Evolutionary conservation across 129 eudicot genomes (phyloP).

Genomic region (Glebionis coronaria): DNA sequence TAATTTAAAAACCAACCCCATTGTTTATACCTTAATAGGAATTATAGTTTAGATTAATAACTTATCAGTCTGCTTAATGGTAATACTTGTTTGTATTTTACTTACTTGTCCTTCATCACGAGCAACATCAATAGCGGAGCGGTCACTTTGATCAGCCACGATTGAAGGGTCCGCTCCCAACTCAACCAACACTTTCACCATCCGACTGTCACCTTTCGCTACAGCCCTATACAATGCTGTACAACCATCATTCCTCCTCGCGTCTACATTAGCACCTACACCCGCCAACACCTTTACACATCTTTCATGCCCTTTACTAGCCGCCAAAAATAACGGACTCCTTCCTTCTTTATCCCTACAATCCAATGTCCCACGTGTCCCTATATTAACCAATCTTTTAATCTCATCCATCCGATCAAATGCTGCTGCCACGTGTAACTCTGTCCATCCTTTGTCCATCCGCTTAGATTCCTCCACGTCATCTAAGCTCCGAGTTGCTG

Average conservation of each 20-base stretch:
- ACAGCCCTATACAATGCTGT: slow-evolving; percentile 63
- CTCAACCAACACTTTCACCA: slow-evolving; percentile 55
- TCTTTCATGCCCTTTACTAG: slow-evolving; percentile 42
- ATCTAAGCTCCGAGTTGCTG: slow-evolving; percentile 10
- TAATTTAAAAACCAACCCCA: no score
- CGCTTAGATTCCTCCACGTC: slow-evolving; percentile 24
- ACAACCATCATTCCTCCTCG: slow-evolving; percentile 56
- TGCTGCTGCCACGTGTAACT: slow-evolving; percentile 54
- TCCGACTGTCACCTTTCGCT: slow-evolving; percentile 50
- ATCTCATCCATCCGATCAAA: slow-evolving; percentile 54
- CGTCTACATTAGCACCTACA: slow-evolving; percentile 67
- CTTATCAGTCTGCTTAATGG: no score
- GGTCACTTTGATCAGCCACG: slow-evolving; percentile 35
- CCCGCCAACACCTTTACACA: slow-evolving; percentile 42
- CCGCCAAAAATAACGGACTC: slow-evolving; percentile 65
- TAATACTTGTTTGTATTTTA: background rate
- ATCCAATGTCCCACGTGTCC: slow-evolving; percentile 46
- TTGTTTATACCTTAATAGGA: no score
- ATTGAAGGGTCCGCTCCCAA: slow-evolving; percentile 65
- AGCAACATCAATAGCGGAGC: slow-evolving; percentile 56
- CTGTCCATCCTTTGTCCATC: slow-evolving; percentile 56
- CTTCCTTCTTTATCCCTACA: slow-evolving; percentile 56
- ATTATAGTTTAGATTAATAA: no score
- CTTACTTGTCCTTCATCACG: slow-evolving; percentile 73
- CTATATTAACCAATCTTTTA: slow-evolving; percentile 30